phyloP scores from a whole-genome alignment of 805 yeast species.

The Saccharomycopsis oosterbeekiorum region DNA sequence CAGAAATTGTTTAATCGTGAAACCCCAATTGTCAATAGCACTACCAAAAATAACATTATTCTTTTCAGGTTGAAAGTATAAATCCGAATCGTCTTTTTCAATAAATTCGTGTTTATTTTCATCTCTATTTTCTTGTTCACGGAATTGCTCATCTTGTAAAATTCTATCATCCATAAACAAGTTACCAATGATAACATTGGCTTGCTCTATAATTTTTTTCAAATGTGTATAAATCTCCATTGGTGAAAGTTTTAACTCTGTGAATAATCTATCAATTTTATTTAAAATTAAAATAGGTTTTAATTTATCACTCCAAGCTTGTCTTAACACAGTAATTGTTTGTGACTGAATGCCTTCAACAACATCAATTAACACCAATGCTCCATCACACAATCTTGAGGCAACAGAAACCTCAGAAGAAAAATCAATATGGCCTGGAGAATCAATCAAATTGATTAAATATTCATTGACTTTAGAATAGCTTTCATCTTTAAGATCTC shows the following conservation, averaged over 20 bases:
- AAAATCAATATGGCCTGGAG: conserved; percentile 99
- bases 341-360: conserved; percentile 99
- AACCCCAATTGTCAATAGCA: conserved; percentile 98
- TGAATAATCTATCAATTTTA: conserved; percentile 78
- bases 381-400: conserved; percentile 93
- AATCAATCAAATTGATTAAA: conserved; percentile 84
- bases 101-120: conserved; percentile 33
- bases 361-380: conserved; percentile 88
- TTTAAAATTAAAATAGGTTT: conserved; percentile 83
- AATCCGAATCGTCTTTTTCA: conserved; percentile 69
- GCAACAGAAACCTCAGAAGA: conserved; percentile 95
- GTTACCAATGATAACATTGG: conserved; percentile 88
- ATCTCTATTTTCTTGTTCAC: conserved; percentile 47
- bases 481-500: conserved; percentile 27
- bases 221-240: conserved; percentile 78
- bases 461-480: conserved; percentile 56
- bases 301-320: conserved; percentile 88
- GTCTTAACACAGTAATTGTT: conserved; percentile 88
- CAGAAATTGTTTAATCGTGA: conserved; percentile 80
- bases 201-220: conserved; percentile 76
- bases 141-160: conserved; percentile 73
- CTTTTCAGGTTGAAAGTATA: conserved; percentile 78
- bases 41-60: conserved; percentile 86
- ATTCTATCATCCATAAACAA: conserved; percentile 88
- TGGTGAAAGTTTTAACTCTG: conserved; percentile 75